phyloP scores from a whole-genome alignment of 352 stramenopile species.

The Phytophthora sojae region DNA sequence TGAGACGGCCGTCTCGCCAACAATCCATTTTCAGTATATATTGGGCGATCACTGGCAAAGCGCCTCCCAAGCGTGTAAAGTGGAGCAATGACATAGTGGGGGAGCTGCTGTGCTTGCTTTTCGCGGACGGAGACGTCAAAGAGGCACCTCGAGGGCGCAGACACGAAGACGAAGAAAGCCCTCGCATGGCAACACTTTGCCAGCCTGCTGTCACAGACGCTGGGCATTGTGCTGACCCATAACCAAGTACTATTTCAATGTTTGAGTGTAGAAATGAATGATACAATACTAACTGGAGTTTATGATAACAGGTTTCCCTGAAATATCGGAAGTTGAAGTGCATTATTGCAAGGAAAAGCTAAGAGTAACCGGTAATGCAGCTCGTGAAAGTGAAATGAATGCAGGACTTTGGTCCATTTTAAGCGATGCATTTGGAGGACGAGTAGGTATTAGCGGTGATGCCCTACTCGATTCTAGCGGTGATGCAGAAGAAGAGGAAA shows the following conservation, averaged over 20 bases:
- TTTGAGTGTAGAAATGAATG: background rate
- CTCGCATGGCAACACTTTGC: background rate
- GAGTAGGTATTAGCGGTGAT: constrained; percentile 16
- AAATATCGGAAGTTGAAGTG: constrained; percentile 22
- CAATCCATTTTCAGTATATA: too few species aligned
- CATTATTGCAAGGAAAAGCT: constrained; percentile 11
- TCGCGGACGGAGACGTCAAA: background rate
- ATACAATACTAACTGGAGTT: background rate
- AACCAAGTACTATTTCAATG: background rate
- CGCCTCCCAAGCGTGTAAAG: background rate
- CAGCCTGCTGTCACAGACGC: background rate
- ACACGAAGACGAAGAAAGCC: background rate
- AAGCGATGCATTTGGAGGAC: constrained; percentile 4
- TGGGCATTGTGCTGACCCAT: background rate
- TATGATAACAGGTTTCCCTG: constrained; percentile 4
- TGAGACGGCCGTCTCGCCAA: too few species aligned
- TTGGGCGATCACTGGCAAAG: background rate
- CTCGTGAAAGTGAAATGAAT: constrained; percentile 5
- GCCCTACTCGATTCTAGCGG: background rate
- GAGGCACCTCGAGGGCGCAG: background rate
- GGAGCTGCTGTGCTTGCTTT: background rate
- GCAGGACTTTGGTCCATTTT: constrained; percentile 9
- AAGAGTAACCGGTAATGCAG: background rate
- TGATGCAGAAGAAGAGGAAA: background rate
- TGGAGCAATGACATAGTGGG: background rate